These are phyloP conservation scores for Saturnispora silvae DNA, from an alignment of 805 yeast genomes.

Conservation along the genomic window DNA sequence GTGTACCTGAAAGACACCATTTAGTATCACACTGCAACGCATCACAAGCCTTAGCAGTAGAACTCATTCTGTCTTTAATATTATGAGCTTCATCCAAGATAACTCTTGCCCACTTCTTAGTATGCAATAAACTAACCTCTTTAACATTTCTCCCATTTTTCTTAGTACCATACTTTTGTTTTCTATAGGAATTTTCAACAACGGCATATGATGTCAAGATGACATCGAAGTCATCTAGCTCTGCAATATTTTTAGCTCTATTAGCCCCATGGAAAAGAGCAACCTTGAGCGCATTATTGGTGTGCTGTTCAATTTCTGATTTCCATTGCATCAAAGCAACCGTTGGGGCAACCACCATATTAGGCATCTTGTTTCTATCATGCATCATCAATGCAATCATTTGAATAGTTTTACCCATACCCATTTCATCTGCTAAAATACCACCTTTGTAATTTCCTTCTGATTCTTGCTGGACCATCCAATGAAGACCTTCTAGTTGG, in stretches of 20 bases:
- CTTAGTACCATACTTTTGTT: conserved; percentile 73
- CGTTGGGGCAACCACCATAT: conserved; percentile 90
- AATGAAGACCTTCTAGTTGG: conserved; percentile 85
- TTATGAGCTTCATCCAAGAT: conserved; percentile 95
- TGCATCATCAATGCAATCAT: conserved; percentile 79
- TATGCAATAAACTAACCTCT: conserved; percentile 68
- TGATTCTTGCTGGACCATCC: conserved; percentile 85
- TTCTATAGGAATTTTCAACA: conserved; percentile 74
- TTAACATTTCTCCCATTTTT: conserved; percentile 61
- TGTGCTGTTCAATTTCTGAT: conserved; percentile 79
- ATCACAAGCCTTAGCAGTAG: conserved; percentile 89
- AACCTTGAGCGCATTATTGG: conserved; percentile 58
- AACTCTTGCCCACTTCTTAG: conserved; percentile 69
- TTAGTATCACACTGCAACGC: conserved; percentile 58
- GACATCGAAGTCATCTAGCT: conserved; percentile 59
- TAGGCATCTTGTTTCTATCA: conserved; percentile 59
- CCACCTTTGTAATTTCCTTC: conserved; percentile 76
- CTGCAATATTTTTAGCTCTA: conserved; percentile 47
- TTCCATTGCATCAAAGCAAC: conserved; percentile 99
- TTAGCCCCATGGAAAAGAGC: conserved; percentile 81
- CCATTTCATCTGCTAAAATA: conserved; percentile 97
- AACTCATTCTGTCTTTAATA: conserved; percentile 88
- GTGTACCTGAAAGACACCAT: conserved; percentile 95
- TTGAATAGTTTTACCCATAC: conserved; percentile 98
- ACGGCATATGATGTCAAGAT: conserved; percentile 89